Evolutionary conservation across 306 rosid species (phyloP), one percentile per base, ranked within the genome.

Genomic region (Cucurbita argyrosperma): DNA sequence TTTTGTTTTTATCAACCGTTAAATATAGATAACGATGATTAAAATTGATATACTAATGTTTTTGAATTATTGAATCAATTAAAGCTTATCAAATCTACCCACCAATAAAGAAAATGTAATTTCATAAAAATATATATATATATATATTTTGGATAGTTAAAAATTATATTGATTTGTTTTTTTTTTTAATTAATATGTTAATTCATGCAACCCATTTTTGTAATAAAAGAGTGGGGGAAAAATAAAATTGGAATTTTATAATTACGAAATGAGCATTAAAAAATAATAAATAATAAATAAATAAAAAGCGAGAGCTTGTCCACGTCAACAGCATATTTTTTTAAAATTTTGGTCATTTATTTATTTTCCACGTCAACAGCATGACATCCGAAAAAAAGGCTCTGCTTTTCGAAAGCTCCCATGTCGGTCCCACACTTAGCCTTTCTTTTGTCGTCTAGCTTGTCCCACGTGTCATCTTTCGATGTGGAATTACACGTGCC

Each of bases 281-380:
- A 26, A 26, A 2, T 2, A 2, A 30, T n/a, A 30, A 30, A 38
- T 9, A n/a, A n/a, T 11, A 19, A 5, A 12, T 0, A 8, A 0
- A 45, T 21, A 10, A 43, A 35, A 42, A 5, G 26, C 26, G 26
- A 26, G 26, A 26, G 26, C 2, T 26, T 26, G 26, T 26, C 26
- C 26, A 26, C 26, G 26, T 26, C 26, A 26, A 26, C 26, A 26
- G 26, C 26, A 26, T 46, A 47, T 47, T 42, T 47, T 47, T 23
- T n/a, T 16, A 23, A 47, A 61, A 45, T 19, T 5, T 23, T 46
- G 40, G 40, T 43, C 18, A 4, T 65, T 65, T 60, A 72, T 83
- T 74, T 78, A 61, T 14, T 16, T 38, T 16, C 12, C 84, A 53
- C 82, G 79, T 77, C 84, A 77, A 86, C 77, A 74, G 82, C 80